Percentiles rank a stretch among this genome's conserved stretches.
Conservation (phyloP, 164 flowering plant genomes). For the Berberis thunbergii region DNA sequence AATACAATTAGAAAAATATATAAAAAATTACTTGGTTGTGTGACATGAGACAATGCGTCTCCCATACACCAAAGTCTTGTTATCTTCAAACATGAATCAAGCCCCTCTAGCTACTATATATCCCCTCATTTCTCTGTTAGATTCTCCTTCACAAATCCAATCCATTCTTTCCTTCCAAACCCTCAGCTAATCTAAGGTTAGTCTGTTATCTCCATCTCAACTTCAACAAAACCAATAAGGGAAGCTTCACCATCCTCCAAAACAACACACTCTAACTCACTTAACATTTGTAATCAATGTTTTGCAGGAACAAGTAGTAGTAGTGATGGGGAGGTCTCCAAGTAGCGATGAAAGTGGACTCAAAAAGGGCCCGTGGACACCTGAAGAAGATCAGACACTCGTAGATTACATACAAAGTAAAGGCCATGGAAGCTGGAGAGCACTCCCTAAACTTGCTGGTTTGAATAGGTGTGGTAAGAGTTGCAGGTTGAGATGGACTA, state of each 20-base stretch:
- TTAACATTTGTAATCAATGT: neutral
- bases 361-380: slow-evolving; percentile 65
- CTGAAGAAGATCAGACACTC: slow-evolving; percentile 18
- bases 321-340: slow-evolving; percentile 44
- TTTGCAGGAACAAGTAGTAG: neutral
- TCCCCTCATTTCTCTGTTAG: slow-evolving; percentile 4
- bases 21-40: neutral
- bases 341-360: slow-evolving; percentile 22
- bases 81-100: slow-evolving; percentile 8
- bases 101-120: slow-evolving; percentile 11
- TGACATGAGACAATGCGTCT: slow-evolving; percentile 11
- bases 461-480: slow-evolving; percentile 64
- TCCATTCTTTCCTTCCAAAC: neutral
- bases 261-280: neutral
- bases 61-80: slow-evolving; percentile 13
- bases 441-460: slow-evolving; percentile 52
- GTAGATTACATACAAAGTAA: slow-evolving; percentile 28
- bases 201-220: neutral
- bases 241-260: neutral
- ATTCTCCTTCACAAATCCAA: neutral
- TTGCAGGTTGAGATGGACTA: slow-evolving; percentile 7
- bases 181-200: slow-evolving; percentile 3
- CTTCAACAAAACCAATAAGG: neutral
- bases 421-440: slow-evolving; percentile 56
- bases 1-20: neutral